Evolutionary conservation across 495 filamentous ascomycete genomes (phyloP), one percentile per base, ranked within the genome.

Genomic region (Neurospora hispaniola): DNA sequence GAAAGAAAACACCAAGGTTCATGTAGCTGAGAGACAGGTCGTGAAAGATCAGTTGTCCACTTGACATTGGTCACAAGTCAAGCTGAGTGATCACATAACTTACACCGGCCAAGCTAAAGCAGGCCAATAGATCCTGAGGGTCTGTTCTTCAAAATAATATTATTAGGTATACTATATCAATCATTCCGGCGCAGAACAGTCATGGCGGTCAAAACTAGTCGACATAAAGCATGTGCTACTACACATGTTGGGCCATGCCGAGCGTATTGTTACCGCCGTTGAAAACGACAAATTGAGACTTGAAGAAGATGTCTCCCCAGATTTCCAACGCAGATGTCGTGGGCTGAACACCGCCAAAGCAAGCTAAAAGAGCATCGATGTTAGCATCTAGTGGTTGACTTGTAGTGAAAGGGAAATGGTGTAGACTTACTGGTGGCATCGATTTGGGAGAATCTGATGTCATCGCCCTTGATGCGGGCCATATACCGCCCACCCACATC

Each of bases 271-370:
- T 88, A 7, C 89, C 89, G 9, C 81, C 86, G 79, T 96, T 90
- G 76, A 95, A 95, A 20, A 91, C 91, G 27, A 92, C 91, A 78
- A 93, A 95, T 76, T 92, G 87, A 27, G 90, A 86, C 81, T 93
- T 93, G 78, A 96, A 89, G 78, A 96, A 90, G 73, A 92, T 86
- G 76, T 94, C 92, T 12, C 93, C 93, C 75, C 90, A 91, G 77
- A 96, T 91, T 78, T 93, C 89, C 73, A 93, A 76, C 4, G 79
- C 80, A 16, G 85, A 84, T 6, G 86, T 74, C 46, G 88, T 92
- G 14, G 87, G 88, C 83, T 93, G 91, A 54, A 94, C 76, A 72
- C 90, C 91, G 71, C 91, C 91, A 74, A 89, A 91, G 83, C 91
- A 94, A 48, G 85, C 90, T 92, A 71, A 68, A 31, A 31, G 27